A percentile compares a stretch with the other conserved stretches of the same genome.
Evolutionary conservation across 108 stramenopile genomes (phyloP).

Genomic region (Mayamaea pseudoterrestris): DNA sequence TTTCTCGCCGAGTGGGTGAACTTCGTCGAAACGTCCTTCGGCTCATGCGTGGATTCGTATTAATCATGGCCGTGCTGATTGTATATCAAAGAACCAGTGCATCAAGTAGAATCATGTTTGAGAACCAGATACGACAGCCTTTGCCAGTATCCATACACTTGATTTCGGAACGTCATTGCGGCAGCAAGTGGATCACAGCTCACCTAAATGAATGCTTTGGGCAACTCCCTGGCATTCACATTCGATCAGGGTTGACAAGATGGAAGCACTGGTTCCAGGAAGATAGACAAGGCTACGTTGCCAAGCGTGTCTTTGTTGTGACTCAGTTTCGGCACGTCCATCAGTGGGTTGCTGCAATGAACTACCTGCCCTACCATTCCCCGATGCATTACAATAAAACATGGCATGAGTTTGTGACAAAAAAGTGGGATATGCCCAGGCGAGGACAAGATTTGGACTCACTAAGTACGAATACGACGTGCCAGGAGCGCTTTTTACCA

Average conservation of each 20-base stretch:
- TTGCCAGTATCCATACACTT: constrained; percentile 3
- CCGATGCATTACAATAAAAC: constrained; percentile 21
- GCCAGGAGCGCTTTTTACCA: constrained; percentile 32
- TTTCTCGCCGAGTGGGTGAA: too few relatives aligned
- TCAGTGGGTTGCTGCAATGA: constrained; percentile 63
- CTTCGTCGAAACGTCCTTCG: too few relatives aligned
- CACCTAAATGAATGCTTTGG: constrained; percentile 9
- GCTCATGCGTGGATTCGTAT: too few relatives aligned
- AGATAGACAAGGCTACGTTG: constrained; percentile 18
- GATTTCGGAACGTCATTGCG: constrained; percentile 74
- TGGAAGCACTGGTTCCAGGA: constrained; percentile 74
- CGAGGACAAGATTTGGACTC: constrained; percentile 31
- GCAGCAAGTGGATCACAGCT: constrained; percentile 67
- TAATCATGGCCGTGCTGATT: too few relatives aligned
- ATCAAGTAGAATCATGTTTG: too few relatives aligned
- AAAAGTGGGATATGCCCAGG: constrained; percentile 62
- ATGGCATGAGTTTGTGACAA: constrained; percentile 68
- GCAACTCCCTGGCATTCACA: constrained; percentile 16
- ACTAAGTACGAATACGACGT: constrained; percentile 9
- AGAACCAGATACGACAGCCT: too few relatives aligned
- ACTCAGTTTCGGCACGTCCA: constrained; percentile 72
- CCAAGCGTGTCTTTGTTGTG: constrained; percentile 43
- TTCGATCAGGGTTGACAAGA: constrained; percentile 12
- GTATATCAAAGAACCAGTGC: too few relatives aligned
- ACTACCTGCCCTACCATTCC: constrained; percentile 35